Evolutionary conservation across 176 grass and related monocot genomes (phyloP).

Genomic region (Chrysopogon serrulatus): DNA sequence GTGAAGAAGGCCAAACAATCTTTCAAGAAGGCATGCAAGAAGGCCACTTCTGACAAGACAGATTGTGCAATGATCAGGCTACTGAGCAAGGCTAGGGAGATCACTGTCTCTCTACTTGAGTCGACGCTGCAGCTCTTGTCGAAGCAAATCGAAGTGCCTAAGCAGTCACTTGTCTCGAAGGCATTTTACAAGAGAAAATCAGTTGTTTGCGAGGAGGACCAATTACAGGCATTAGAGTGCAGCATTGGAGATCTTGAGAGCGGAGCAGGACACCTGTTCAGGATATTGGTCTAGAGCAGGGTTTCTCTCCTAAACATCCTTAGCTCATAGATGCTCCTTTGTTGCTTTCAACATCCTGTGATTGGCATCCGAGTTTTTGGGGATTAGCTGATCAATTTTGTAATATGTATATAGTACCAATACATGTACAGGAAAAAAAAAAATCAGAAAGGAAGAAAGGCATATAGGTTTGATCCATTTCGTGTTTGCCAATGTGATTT

Average conservation of each 20-base stretch:
- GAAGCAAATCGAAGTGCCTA: constrained; percentile 30
- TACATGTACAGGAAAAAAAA: constrained; percentile 18
- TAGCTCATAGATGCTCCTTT: constrained; percentile 20
- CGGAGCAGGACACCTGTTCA: constrained; percentile 24
- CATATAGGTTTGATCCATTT: constrained; percentile 4
- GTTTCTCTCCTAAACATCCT: constrained; percentile 46
- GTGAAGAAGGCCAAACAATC: constrained; percentile 30
- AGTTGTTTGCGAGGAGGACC: constrained; percentile 19
- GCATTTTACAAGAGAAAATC: constrained; percentile 36
- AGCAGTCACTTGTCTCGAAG: constrained; percentile 37
- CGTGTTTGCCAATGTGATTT: background rate
- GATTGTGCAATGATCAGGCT: constrained; percentile 18
- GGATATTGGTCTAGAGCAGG: constrained; percentile 42
- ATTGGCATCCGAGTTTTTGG: constrained; percentile 23
- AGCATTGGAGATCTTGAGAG: constrained; percentile 35
- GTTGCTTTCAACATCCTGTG: background rate
- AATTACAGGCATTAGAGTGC: constrained; percentile 43
- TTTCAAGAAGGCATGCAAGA: constrained; percentile 40
- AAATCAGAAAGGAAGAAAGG: background rate
- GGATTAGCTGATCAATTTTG: constrained; percentile 20
- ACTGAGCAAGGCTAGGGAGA: constrained; percentile 28
- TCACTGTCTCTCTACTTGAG: constrained; percentile 31
- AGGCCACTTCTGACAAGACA: constrained; percentile 5
- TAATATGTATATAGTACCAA: background rate
- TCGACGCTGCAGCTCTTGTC: background rate